phyloP scores from a whole-genome alignment of 73 alveolate genomes.

The Uronychia setigera region DNA sequence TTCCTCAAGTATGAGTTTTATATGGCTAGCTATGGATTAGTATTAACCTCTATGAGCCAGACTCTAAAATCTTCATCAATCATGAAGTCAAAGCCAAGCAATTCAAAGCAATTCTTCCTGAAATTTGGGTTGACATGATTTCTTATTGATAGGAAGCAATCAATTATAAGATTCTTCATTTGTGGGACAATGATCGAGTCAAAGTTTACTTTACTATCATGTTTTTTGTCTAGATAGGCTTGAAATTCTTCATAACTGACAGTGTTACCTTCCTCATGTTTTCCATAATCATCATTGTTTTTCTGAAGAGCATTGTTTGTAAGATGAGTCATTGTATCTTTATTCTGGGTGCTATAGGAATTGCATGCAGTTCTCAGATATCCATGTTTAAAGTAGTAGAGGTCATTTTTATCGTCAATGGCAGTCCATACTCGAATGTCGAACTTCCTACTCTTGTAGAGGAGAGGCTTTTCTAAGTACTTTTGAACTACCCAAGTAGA shows the following conservation, averaged over 20 bases:
- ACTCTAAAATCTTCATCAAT: slow-evolving; percentile 85
- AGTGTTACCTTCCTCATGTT: slow-evolving; percentile 86
- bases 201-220: slow-evolving; percentile 23
- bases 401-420: slow-evolving; percentile 62
- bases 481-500: slow-evolving; percentile 75
- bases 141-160: slow-evolving; percentile 30
- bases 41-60: slow-evolving; percentile 95
- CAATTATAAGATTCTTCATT: slow-evolving; percentile 46
- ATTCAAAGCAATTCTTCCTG: slow-evolving; percentile 87
- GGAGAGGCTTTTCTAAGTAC: slow-evolving; percentile 79
- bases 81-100: slow-evolving; percentile 97
- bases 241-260: slow-evolving; percentile 73
- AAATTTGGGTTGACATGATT: slow-evolving; percentile 60
- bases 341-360: slow-evolving; percentile 41
- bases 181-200: slow-evolving; percentile 25
- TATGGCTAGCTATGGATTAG: slow-evolving; percentile 91
- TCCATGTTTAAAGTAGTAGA: slow-evolving; percentile 49
- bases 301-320: slow-evolving; percentile 86
- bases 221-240: slow-evolving; percentile 46
- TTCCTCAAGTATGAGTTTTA: slow-evolving; percentile 33
- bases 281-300: slow-evolving; percentile 69
- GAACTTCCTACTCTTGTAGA: slow-evolving; percentile 83
- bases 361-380: slow-evolving; percentile 50
- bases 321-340: slow-evolving; percentile 74
- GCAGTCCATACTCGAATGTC: slow-evolving; percentile 84